Conservation (phyloP, 176 grass and related monocot species). For the Oryza australiensis region DNA sequence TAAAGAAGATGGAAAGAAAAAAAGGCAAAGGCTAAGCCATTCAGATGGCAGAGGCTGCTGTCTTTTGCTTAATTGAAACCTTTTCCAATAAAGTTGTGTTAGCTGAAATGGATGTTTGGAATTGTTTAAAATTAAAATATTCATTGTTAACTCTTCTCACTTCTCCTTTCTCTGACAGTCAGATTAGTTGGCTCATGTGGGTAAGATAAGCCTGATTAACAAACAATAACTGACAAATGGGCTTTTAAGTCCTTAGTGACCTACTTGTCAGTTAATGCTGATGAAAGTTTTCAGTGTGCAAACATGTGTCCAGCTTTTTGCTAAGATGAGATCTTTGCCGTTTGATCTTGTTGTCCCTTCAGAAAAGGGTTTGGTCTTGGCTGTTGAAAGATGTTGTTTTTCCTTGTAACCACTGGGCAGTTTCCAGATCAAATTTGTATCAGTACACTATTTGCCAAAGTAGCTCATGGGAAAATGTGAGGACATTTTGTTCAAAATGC, state of each 20-base stretch:
- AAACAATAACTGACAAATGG: not conserved
- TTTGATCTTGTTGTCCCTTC: constrained; percentile 33
- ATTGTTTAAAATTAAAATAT: constrained; percentile 20
- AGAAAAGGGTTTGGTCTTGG: not conserved
- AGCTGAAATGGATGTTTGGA: constrained; percentile 13
- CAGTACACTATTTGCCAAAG: constrained; percentile 4
- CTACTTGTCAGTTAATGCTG: not conserved
- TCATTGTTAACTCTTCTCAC: not conserved
- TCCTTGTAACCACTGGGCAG: constrained; percentile 2
- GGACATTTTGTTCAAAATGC: constrained; percentile 20
- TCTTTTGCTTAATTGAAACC: constrained; percentile 30
- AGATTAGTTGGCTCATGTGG: not conserved
- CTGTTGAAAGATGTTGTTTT: constrained; percentile 25
- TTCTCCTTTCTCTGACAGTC: not conserved
- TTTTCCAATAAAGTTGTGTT: constrained; percentile 23
- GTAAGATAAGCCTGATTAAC: not conserved
- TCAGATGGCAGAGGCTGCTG: constrained; percentile 50
- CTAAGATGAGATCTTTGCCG: constrained; percentile 33
- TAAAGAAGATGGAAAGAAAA: constrained; percentile 14
- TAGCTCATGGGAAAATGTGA: constrained; percentile 7
- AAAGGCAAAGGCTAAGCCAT: constrained; percentile 42
- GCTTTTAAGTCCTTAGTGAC: not conserved
- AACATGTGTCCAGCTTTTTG: constrained; percentile 4
- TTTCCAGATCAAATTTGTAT: constrained; percentile 19
- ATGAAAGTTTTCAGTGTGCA: not conserved